phyloP scores from a whole-genome alignment of 2,329 filamentous ascomycete species.

The Ophiostoma populinum region DNA sequence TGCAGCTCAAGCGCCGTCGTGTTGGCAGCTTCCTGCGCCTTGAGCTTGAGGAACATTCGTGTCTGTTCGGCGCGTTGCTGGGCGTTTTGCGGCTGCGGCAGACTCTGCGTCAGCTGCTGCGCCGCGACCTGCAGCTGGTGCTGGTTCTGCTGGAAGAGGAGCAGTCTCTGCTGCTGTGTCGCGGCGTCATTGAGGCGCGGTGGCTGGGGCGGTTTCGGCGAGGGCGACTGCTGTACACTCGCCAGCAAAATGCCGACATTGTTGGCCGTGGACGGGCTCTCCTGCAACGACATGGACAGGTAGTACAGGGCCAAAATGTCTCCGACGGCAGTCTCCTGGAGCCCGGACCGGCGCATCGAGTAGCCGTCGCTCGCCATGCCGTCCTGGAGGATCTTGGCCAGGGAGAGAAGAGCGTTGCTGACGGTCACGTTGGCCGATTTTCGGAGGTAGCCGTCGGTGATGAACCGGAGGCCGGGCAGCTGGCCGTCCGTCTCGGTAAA shows the following conservation, averaged over 20 bases:
- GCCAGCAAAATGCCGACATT: constrained; percentile 96
- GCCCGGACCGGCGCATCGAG: constrained; percentile 31
- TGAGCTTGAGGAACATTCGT: background rate
- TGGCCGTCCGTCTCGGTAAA: constrained; percentile 56
- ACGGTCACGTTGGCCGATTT: constrained; percentile 80
- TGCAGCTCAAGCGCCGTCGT: constrained; percentile 12
- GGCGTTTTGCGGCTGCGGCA: background rate
- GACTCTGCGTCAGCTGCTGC: background rate
- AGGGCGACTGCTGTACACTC: constrained; percentile 58
- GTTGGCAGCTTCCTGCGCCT: constrained; percentile 7
- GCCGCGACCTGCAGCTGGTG: background rate
- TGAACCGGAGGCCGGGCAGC: constrained; percentile 60
- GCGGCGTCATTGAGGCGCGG: background rate
- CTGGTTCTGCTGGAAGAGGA: background rate
- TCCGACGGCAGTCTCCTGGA: constrained; percentile 58
- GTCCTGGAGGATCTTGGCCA: constrained; percentile 97
- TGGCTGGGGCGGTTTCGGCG: background rate
- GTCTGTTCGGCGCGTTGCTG: background rate
- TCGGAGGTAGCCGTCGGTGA: constrained; percentile 52
- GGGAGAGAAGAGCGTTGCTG: constrained; percentile 82
- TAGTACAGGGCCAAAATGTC: constrained; percentile 95
- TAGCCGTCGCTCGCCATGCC: constrained; percentile 60
- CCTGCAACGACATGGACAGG: constrained; percentile 79
- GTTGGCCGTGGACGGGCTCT: constrained; percentile 93
- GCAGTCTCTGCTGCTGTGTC: background rate